phyloP scores from a whole-genome alignment of 805 yeast genomes.

The Yamadazyma endophytica region DNA sequence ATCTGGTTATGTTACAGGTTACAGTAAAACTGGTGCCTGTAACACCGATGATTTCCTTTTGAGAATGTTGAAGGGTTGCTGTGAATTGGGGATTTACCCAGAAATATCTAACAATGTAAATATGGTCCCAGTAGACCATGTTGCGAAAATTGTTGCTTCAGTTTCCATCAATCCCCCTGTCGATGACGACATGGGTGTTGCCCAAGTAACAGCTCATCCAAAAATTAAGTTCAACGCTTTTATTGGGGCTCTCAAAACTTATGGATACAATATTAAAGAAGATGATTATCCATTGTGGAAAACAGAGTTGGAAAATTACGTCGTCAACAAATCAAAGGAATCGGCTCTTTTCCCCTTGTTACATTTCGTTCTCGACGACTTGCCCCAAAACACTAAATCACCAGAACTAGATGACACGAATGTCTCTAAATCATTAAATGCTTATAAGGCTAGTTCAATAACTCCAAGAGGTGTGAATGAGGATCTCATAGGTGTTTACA shows the following conservation, averaged over 20 bases:
- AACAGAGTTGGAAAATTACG: slow-evolving; percentile 66
- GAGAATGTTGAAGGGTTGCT: slow-evolving; percentile 92
- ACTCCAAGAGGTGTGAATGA: slow-evolving; percentile 72
- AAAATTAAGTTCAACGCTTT: slow-evolving; percentile 77
- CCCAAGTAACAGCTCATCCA: slow-evolving; percentile 98
- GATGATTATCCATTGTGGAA: slow-evolving; percentile 80
- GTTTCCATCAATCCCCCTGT: slow-evolving; percentile 74
- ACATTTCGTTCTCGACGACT: slow-evolving; percentile 89
- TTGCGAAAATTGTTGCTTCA: slow-evolving; percentile 85
- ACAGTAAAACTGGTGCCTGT: slow-evolving; percentile 75
- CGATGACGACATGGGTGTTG: slow-evolving; percentile 56
- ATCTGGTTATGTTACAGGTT: slow-evolving; percentile 96
- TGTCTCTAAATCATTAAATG: slow-evolving; percentile 59
- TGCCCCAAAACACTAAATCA: slow-evolving; percentile 88
- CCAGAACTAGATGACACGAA: slow-evolving; percentile 91
- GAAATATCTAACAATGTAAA: slow-evolving; percentile 84
- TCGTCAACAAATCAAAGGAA: slow-evolving; percentile 68
- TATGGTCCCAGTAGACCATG: slow-evolving; percentile 98
- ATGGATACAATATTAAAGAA: slow-evolving; percentile 66
- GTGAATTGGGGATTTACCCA: slow-evolving; percentile 82
- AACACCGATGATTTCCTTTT: slow-evolving; percentile 96
- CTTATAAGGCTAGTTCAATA: slow-evolving; percentile 49
- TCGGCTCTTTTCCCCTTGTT: slow-evolving; percentile 89
- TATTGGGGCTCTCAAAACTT: slow-evolving; percentile 57
- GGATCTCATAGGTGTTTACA: slow-evolving; percentile 66